Conservation (phyloP, 495 filamentous ascomycete species). For the Aspergillus sclerotioniger region DNA sequence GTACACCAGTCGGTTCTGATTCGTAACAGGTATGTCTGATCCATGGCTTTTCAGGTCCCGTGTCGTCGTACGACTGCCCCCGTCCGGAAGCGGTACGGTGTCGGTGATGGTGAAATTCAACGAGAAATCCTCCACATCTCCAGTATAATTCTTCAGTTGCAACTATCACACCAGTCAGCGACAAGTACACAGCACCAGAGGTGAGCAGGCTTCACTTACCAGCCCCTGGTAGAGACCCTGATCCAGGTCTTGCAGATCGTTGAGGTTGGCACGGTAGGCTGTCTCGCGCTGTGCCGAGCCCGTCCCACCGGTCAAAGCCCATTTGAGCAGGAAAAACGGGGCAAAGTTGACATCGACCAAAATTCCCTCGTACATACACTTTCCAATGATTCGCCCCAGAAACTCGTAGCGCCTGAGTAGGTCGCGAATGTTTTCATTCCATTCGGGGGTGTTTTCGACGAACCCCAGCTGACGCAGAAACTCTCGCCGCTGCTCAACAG, state of each 20-base stretch:
- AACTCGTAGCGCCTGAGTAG: conserved; percentile 84
- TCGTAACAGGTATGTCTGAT: conserved; percentile 77
- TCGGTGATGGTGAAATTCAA: conserved; percentile 92
- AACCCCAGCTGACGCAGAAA: conserved; percentile 52
- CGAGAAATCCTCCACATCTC: conserved; percentile 73
- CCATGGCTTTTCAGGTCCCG: conserved; percentile 74
- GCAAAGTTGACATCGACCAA: conserved; percentile 93
- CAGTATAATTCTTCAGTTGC: conserved; percentile 82
- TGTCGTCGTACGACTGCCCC: conserved; percentile 51
- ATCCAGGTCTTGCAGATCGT: conserved; percentile 91
- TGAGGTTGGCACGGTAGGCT: conserved; percentile 81
- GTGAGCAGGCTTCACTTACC: conserved; percentile 34
- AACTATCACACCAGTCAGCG: conserved; percentile 40
- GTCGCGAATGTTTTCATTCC: conserved; percentile 56
- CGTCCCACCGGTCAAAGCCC: conserved; percentile 72
- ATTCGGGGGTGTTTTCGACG: conserved; percentile 51
- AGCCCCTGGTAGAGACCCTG: conserved; percentile 92
- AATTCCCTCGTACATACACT: conserved; percentile 97
- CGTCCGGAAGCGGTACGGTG: conserved; percentile 57
- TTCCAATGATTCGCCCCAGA: conserved; percentile 86
- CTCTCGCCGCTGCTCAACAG: conserved; percentile 70
- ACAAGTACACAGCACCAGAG: not conserved
- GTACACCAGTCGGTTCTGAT: conserved; percentile 88
- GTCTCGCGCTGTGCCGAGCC: conserved; percentile 60
- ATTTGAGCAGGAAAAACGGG: conserved; percentile 93